Evolutionary conservation across 108 stramenopile genomes (phyloP).

Genomic region (Nannochloropsis gaditana): DNA sequence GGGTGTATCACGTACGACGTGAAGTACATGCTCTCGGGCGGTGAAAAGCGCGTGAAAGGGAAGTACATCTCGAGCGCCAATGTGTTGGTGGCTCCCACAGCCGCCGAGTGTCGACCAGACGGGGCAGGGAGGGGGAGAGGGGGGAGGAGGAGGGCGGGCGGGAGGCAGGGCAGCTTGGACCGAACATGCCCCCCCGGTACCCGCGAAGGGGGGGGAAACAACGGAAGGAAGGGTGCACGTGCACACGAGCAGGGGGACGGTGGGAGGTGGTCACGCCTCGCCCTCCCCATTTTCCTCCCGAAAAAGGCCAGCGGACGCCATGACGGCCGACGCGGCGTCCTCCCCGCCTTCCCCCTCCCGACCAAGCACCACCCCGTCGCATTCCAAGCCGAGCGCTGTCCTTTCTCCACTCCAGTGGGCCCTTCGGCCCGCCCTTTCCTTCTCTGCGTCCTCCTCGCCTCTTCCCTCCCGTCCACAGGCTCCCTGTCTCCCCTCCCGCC

Average conservation of each 20-base stretch:
- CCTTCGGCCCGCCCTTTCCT: not conserved
- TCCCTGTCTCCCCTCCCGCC: not conserved
- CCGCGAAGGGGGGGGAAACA: not conserved
- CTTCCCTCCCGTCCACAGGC: not conserved
- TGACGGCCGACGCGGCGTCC: too few relatives aligned
- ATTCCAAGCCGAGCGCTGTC: too few relatives aligned
- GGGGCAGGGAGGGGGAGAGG: not conserved
- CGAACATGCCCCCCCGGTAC: conserved; percentile 21
- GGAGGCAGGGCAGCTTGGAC: conserved; percentile 8
- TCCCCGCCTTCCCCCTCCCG: not conserved
- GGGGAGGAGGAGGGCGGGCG: not conserved
- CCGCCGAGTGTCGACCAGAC: not conserved
- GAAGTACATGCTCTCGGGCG: conserved; percentile 1
- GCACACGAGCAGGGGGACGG: not conserved
- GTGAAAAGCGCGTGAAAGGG: not conserved
- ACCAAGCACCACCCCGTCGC: too few relatives aligned
- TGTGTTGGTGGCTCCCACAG: not conserved
- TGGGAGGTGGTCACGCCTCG: not conserved
- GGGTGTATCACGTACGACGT: not conserved
- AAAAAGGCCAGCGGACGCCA: not conserved
- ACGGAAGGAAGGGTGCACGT: conserved; percentile 22
- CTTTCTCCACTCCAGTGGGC: too few relatives aligned
- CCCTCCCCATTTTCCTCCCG: not conserved
- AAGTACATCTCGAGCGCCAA: not conserved
- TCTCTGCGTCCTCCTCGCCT: not conserved